Conservation (phyloP, 305 asterid genomes). For the Fraxinus greggii region DNA sequence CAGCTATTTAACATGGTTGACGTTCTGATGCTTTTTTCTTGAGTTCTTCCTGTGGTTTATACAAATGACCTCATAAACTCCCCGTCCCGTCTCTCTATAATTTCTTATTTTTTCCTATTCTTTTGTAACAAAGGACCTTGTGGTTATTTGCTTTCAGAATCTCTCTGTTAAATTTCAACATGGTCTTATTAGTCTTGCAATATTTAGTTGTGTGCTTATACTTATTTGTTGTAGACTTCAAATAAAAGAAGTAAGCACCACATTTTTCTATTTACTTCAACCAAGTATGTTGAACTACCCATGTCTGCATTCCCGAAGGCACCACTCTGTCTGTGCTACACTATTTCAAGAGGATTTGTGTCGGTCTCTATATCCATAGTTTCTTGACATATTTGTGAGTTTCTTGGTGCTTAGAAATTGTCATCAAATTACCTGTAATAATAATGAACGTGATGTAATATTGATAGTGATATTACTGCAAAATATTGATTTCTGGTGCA, state of each 20-base stretch:
- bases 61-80: background rate
- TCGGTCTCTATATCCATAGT: too few species aligned
- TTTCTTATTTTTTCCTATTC: background rate
- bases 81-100: background rate
- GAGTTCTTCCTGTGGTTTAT: background rate
- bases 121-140: background rate
- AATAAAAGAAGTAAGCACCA: background rate
- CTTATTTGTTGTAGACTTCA: background rate
- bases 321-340: background rate
- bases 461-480: background rate
- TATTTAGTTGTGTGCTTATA: background rate
- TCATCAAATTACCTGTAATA: too few species aligned
- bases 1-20: background rate
- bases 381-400: background rate
- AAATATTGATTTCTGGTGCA: background rate
- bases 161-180: background rate
- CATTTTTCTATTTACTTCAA: too few species aligned
- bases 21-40: background rate
- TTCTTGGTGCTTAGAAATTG: background rate
- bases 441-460: too few species aligned
- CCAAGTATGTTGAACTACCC: background rate
- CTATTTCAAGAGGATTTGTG: background rate
- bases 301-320: background rate
- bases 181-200: background rate
- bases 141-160: background rate